Evolutionary conservation across 2,329 filamentous ascomycete species (phyloP).

Genomic region (Colletotrichum camelliae): DNA sequence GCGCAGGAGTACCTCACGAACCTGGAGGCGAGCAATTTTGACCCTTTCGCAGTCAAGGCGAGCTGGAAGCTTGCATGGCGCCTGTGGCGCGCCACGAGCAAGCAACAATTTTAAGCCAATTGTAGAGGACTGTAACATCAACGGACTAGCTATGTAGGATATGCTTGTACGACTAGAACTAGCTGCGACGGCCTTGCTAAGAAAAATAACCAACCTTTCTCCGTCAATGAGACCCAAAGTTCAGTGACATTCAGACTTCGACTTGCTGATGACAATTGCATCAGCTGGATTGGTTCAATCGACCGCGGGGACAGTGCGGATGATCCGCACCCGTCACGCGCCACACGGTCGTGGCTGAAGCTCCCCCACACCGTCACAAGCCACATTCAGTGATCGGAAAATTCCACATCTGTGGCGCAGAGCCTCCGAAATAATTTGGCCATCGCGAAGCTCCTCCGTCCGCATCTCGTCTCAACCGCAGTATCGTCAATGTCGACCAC

Average conservation of each 20-base stretch:
- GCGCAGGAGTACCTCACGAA: constrained; percentile 80
- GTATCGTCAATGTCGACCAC: constrained; percentile 34
- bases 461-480: not conserved
- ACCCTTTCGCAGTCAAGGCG: constrained; percentile 72
- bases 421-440: constrained; percentile 11
- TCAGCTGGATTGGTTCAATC: constrained; percentile 2
- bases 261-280: not conserved
- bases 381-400: not conserved
- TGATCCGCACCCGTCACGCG: not conserved
- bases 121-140: not conserved
- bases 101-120: constrained; percentile 46
- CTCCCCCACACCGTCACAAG: not conserved
- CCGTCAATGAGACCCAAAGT: not conserved
- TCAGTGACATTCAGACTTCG: not conserved
- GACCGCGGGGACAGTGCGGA: not conserved
- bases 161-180: not conserved
- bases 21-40: constrained; percentile 83
- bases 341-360: constrained; percentile 7
- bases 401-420: constrained; percentile 12
- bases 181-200: not conserved
- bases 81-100: constrained; percentile 59
- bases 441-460: constrained; percentile 10
- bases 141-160: not conserved
- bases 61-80: constrained; percentile 88
- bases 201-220: not conserved